These are phyloP conservation scores for Aschersonia sp. DNA, from an alignment of 2,329 filamentous ascomycete species.

Conservation along the genomic window DNA sequence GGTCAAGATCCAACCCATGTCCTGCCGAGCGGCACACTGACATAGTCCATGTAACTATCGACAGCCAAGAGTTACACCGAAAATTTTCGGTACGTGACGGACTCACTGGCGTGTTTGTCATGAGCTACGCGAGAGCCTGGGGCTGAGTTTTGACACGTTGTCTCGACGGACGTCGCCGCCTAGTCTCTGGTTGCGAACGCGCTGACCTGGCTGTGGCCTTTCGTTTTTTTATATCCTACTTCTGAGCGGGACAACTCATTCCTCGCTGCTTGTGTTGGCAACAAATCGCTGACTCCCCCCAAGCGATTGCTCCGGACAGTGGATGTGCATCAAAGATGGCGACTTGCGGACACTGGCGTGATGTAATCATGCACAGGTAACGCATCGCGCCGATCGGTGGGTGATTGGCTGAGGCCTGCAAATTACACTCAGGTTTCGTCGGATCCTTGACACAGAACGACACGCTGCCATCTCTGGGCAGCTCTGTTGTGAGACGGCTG, in stretches of 20 bases:
- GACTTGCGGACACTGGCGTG: too few relatives aligned
- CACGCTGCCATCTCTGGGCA: background rate
- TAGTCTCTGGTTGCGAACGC: too few relatives aligned
- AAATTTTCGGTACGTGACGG: conserved; percentile 5
- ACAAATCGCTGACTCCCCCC: too few relatives aligned
- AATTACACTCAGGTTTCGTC: background rate
- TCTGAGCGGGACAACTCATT: too few relatives aligned
- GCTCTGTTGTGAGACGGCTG: conserved; percentile 4
- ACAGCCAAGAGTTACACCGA: conserved; percentile 6
- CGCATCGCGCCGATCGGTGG: background rate
- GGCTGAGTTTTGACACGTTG: background rate
- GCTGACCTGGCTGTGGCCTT: too few relatives aligned
- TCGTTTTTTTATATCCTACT: too few relatives aligned
- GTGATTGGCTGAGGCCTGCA: background rate
- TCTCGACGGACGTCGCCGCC: background rate
- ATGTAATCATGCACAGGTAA: too few relatives aligned
- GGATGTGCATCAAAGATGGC: too few relatives aligned
- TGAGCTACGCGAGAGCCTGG: background rate
- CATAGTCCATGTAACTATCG: conserved; percentile 2
- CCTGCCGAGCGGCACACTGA: background rate
- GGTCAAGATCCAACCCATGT: conserved; percentile 1
- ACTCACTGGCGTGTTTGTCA: background rate
- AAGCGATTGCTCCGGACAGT: too few relatives aligned
- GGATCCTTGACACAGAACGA: background rate
- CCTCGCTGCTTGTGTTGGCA: too few relatives aligned